These are phyloP conservation scores for Cladosporium sphaerospermum DNA, from an alignment of 2,329 filamentous ascomycete genomes.

Conservation along the genomic window DNA sequence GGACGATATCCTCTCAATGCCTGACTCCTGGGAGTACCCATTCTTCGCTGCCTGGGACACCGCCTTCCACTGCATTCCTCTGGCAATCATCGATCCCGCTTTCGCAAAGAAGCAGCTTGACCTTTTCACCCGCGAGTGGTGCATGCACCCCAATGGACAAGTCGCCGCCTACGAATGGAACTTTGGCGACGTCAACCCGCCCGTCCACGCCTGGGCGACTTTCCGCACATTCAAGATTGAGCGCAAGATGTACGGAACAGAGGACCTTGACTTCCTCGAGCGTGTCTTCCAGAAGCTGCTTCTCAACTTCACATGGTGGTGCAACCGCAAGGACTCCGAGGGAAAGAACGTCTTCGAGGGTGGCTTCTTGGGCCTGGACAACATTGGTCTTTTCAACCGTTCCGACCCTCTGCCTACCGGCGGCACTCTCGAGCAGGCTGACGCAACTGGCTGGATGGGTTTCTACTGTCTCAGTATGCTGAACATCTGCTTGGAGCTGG, in stretches of 20 bases:
- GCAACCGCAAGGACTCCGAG: slow-evolving; percentile 88
- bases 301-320: slow-evolving; percentile 99
- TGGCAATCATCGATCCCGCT: slow-evolving; percentile 96
- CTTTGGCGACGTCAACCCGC: slow-evolving; percentile 93
- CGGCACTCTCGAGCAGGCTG: slow-evolving; percentile 88
- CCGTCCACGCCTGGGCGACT: slow-evolving; percentile 91
- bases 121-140: slow-evolving; percentile 94
- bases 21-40: slow-evolving; percentile 96
- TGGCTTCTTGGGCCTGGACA: slow-evolving; percentile 90
- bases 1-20: slow-evolving; percentile 95
- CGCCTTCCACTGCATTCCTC: slow-evolving; percentile 90
- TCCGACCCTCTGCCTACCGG: slow-evolving; percentile 92
- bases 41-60: slow-evolving; percentile 98
- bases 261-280: slow-evolving; percentile 93
- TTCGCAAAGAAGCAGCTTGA: slow-evolving; percentile 98
- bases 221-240: slow-evolving; percentile 98
- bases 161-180: slow-evolving; percentile 95
- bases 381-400: slow-evolving; percentile 95
- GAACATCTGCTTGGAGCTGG: slow-evolving; percentile 90
- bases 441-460: slow-evolving; percentile 98
- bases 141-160: slow-evolving; percentile 96
- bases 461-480: slow-evolving; percentile 97
- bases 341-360: slow-evolving; percentile 98
- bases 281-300: slow-evolving; percentile 93
- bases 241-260: slow-evolving; percentile 89